Percentiles rank a stretch among this genome's conserved stretches.
Evolutionary conservation across 345 rosid genomes (phyloP).

Genomic region (Crucihimalaya himalaica): DNA sequence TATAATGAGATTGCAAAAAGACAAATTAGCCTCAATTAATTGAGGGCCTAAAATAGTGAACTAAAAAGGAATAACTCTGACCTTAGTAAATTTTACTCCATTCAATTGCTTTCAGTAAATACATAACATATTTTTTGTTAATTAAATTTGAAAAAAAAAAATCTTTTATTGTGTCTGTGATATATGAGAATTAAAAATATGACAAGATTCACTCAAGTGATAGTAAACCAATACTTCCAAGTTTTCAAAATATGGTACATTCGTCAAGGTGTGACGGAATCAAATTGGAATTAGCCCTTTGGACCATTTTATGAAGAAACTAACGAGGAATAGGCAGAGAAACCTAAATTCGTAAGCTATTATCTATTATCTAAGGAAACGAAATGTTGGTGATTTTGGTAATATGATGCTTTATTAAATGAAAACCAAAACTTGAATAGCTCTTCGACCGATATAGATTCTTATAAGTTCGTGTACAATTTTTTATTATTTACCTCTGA

Average conservation of each 20-base stretch:
- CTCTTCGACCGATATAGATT: neutral
- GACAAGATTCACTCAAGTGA: neutral
- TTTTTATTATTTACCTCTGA: neutral
- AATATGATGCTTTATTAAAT: neutral
- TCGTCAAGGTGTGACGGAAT: too few relatives aligned
- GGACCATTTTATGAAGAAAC: too few relatives aligned
- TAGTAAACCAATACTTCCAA: neutral
- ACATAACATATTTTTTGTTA: neutral
- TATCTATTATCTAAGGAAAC: neutral
- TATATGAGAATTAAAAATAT: neutral
- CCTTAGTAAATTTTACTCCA: slow-evolving; percentile 19
- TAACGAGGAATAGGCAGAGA: too few relatives aligned
- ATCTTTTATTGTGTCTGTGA: neutral
- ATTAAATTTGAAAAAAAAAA: neutral
- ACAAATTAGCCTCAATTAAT: slow-evolving; percentile 36
- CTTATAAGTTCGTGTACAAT: neutral
- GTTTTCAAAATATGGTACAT: neutral
- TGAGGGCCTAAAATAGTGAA: slow-evolving; percentile 35
- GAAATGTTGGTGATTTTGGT: neutral
- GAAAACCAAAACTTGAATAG: neutral
- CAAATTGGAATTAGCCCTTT: too few relatives aligned
- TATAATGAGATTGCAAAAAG: slow-evolving; percentile 29
- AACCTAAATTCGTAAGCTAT: too few relatives aligned
- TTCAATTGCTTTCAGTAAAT: neutral
- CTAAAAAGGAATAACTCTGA: neutral